Evolutionary conservation across 2,329 filamentous ascomycete species (phyloP).

Genomic region (Fusarium burgessii): DNA sequence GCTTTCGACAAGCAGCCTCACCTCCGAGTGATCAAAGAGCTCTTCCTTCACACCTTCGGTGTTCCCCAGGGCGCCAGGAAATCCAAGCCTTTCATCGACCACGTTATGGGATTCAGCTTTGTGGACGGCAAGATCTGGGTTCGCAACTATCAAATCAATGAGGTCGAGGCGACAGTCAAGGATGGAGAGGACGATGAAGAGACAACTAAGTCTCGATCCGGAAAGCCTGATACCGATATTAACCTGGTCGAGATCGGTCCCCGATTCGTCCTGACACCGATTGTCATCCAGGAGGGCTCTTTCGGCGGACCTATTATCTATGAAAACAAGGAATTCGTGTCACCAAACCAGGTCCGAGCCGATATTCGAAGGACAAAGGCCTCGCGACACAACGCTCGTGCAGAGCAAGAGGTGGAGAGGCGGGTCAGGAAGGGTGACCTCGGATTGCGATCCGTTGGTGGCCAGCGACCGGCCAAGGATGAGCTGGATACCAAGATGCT

Average conservation of each 20-base stretch:
- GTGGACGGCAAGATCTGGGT: constrained; percentile 97
- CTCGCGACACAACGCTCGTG: constrained; percentile 79
- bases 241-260: constrained; percentile 93
- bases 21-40: constrained; percentile 85
- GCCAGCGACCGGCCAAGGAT: constrained; percentile 71
- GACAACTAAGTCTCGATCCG: constrained; percentile 52
- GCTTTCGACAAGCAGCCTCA: constrained; percentile 86
- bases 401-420: constrained; percentile 79
- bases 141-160: constrained; percentile 91
- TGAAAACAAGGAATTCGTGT: constrained; percentile 97
- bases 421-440: constrained; percentile 80
- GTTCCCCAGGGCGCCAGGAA: constrained; percentile 90
- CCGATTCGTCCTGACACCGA: constrained; percentile 91
- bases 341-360: constrained; percentile 90
- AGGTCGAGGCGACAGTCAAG: constrained; percentile 73
- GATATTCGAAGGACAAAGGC: constrained; percentile 84
- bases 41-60: constrained; percentile 90
- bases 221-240: constrained; percentile 75
- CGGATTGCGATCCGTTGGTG: constrained; percentile 77
- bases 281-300: constrained; percentile 93
- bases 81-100: constrained; percentile 95
- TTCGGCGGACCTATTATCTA: constrained; percentile 98
- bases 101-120: constrained; percentile 91
- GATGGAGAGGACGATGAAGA: constrained; percentile 58
- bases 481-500: constrained; percentile 81